A percentile compares a stretch with the other conserved stretches of the same genome.
Conservation (phyloP, 2,329 filamentous ascomycete species). For the Talaromyces sp. region DNA sequence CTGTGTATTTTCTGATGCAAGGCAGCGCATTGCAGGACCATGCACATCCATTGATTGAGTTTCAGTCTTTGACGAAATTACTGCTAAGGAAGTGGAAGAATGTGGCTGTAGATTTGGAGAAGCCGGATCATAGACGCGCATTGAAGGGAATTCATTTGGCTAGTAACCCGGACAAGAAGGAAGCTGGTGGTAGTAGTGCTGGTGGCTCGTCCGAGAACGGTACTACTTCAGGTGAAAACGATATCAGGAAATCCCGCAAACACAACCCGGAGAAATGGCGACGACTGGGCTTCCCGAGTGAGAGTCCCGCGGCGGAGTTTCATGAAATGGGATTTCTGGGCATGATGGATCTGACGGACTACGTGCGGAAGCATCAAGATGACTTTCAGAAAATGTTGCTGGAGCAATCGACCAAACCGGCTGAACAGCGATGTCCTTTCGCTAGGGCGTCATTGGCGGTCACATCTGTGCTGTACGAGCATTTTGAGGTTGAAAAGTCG, state of each 20-base stretch:
- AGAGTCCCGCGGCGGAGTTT: slow-evolving; percentile 84
- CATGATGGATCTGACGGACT: slow-evolving; percentile 97
- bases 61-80: slow-evolving; percentile 86
- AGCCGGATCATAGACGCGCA: slow-evolving; percentile 80
- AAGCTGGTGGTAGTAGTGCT: slow-evolving; percentile 18
- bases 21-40: slow-evolving; percentile 87
- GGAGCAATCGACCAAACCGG: slow-evolving; percentile 75
- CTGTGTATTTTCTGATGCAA: slow-evolving; percentile 91
- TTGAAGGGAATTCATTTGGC: slow-evolving; percentile 82
- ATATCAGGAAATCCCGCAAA: slow-evolving; percentile 59
- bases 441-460: slow-evolving; percentile 82
- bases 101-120: slow-evolving; percentile 77
- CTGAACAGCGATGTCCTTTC: slow-evolving; percentile 75
- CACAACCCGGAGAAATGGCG: slow-evolving; percentile 93
- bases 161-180: slow-evolving; percentile 54
- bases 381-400: slow-evolving; percentile 86
- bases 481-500: slow-evolving; percentile 87
- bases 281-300: slow-evolving; percentile 83
- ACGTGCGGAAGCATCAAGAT: slow-evolving; percentile 86
- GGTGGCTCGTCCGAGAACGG: slow-evolving; percentile 5
- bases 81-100: slow-evolving; percentile 84
- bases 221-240: slow-evolving; percentile 34
- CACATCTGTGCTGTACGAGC: slow-evolving; percentile 85
- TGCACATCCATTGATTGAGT: slow-evolving; percentile 85
- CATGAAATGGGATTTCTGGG: slow-evolving; percentile 81